phyloP scores from a whole-genome alignment of 805 yeast genomes.

The Wickerhamiella sorbophila region DNA sequence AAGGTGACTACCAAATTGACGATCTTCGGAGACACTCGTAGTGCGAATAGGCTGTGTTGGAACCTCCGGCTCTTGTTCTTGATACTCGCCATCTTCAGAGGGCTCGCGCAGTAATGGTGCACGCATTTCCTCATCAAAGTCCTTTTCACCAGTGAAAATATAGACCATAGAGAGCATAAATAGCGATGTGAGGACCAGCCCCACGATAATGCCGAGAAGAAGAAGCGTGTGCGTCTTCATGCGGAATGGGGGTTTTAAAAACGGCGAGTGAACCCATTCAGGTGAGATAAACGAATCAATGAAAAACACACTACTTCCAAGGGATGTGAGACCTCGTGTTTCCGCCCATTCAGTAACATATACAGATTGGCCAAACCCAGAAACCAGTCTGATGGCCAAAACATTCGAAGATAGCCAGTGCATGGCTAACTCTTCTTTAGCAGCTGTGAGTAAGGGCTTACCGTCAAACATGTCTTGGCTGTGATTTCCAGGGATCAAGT shows the following conservation, averaged over 20 bases:
- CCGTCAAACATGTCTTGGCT: slow-evolving; percentile 14
- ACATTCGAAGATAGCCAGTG: slow-evolving; percentile 13
- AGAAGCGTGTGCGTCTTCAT: slow-evolving; percentile 23
- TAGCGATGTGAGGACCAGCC: slow-evolving; percentile 12
- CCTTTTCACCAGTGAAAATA: slow-evolving; percentile 8
- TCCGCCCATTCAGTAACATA: slow-evolving; percentile 15
- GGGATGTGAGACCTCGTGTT: slow-evolving; percentile 12
- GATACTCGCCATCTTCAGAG: slow-evolving; percentile 6
- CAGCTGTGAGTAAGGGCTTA: slow-evolving; percentile 14
- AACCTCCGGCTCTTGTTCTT: slow-evolving; percentile 1
- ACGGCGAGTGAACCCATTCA: slow-evolving; percentile 21
- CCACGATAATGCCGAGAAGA: slow-evolving; percentile 21
- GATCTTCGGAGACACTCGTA: slow-evolving; percentile 15
- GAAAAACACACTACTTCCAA: slow-evolving; percentile 21
- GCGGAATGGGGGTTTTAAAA: slow-evolving; percentile 17
- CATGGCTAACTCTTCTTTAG: slow-evolving; percentile 17
- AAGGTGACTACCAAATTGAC: slow-evolving; percentile 23
- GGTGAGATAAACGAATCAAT: slow-evolving; percentile 24
- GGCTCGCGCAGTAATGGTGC: not conserved
- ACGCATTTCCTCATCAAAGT: slow-evolving; percentile 2
- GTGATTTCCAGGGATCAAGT: slow-evolving; percentile 49
- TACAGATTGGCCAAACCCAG: slow-evolving; percentile 20
- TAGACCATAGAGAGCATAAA: slow-evolving; percentile 6
- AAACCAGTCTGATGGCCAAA: slow-evolving; percentile 8
- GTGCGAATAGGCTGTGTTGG: slow-evolving; percentile 18